Conservation (phyloP, 805 yeast species). For the Candida koratica region DNA sequence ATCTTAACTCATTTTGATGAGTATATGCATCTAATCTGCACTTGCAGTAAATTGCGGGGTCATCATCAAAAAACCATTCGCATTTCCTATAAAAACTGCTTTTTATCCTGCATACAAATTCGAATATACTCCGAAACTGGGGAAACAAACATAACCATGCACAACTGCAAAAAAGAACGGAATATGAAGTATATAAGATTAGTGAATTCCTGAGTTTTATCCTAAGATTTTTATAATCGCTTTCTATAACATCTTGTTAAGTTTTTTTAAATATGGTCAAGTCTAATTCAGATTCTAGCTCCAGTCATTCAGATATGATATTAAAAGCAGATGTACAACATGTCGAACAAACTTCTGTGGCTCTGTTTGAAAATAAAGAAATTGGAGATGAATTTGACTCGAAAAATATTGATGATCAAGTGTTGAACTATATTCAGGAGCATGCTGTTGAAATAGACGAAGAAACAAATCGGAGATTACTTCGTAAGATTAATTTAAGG, state of each 20-base stretch:
- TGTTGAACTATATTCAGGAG: constrained; percentile 16
- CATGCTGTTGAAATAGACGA: constrained; percentile 22
- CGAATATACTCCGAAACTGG: constrained; percentile 7
- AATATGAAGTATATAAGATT: constrained; percentile 1
- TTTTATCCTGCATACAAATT: constrained; percentile 1
- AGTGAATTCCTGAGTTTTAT: neutral
- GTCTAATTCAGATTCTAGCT: neutral
- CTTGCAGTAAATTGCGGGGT: too few species aligned
- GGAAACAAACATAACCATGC: neutral
- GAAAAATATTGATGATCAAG: constrained; percentile 14
- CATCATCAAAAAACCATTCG: too few species aligned
- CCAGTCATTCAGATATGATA: constrained; percentile 4
- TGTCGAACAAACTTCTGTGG: constrained; percentile 3
- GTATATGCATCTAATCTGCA: too few species aligned
- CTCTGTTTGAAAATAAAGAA: constrained; percentile 4
- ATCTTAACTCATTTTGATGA: too few species aligned
- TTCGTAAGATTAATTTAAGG: constrained; percentile 17
- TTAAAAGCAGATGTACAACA: constrained; percentile 6
- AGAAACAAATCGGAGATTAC: constrained; percentile 20
- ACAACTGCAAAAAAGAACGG: neutral
- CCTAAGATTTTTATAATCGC: neutral
- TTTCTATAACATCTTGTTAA: neutral
- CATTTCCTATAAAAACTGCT: too few species aligned
- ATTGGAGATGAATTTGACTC: constrained; percentile 11
- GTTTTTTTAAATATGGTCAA: neutral